Evolutionary conservation across 306 rosid genomes (phyloP), one percentile per base, ranked within the genome.

Genomic region (Comarum palustre): DNA sequence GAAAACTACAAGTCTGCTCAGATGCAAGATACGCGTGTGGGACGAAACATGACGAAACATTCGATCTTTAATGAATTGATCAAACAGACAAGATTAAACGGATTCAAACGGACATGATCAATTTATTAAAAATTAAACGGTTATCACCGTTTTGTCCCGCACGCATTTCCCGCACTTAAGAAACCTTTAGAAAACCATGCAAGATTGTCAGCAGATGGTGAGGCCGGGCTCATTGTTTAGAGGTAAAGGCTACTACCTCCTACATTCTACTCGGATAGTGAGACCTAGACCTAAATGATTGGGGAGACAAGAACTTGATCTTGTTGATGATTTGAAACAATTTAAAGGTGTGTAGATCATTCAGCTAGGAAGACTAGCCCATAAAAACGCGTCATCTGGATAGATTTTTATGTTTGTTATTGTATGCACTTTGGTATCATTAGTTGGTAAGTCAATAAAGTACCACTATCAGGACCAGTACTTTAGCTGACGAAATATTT

Each of bases 241-340:
- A 6, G 22, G 24, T 61, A 17, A 61, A 61, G 3, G 63, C 8
- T 58, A 27, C 38, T 15, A 17, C 42, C 41, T 31, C 31, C 31
- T 29, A 38, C 38, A 27, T 47, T 32, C 24, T 46, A 72, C 16
- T 47, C 3, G 34, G 45, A 48, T 48, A 10, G 75, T 62, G 76
- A 83, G 74, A 73, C 31, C 46, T 72, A 76, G n/a, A n/a, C n/a
- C n/a, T n/a, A n/a, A 61, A 80, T 79, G 79, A 86, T 75, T 83
- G 80, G 67, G 75, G 71, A 45, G 45, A 45, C 68, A 52, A 79
- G 73, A 72, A 55, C 62, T 67, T 36, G 75, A 68, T 78, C 78
- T 71, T 46, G 65, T 61, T 16, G 73, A 79, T 80, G 66, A 70
- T 67, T 68, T 25, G 36, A 25, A 32, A 61, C 66, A 36, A 72